Conservation (phyloP, 352 stramenopile species). For the Discostella stelligera region DNA sequence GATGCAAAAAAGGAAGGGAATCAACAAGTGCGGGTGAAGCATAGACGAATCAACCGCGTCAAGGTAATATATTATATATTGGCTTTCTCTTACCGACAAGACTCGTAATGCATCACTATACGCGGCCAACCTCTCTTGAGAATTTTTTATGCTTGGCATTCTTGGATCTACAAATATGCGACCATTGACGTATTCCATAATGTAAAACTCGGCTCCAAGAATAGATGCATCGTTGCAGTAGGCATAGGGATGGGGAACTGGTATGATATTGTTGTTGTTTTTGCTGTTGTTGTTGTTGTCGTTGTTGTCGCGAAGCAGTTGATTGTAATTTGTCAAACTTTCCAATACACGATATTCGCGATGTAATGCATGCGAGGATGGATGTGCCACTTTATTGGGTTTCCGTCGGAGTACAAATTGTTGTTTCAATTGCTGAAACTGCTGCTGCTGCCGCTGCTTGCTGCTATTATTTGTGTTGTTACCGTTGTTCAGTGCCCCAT, state of each 20-base stretch:
- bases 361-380: constrained; percentile 73
- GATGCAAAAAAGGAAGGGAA: not conserved
- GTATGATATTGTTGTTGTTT: constrained; percentile 49
- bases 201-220: constrained; percentile 85
- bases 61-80: not conserved
- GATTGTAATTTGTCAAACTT: constrained; percentile 64
- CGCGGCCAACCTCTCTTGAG: constrained; percentile 54
- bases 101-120: constrained; percentile 76
- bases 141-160: constrained; percentile 62
- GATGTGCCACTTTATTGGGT: constrained; percentile 67
- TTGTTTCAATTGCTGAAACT: not conserved
- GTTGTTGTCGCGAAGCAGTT: constrained; percentile 8
- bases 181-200: constrained; percentile 85
- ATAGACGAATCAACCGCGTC: not conserved
- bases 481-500: not conserved
- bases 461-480: constrained; percentile 14
- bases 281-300: not conserved
- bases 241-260: constrained; percentile 74
- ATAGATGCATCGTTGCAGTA: constrained; percentile 81
- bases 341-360: constrained; percentile 73
- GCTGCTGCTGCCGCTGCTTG: not conserved
- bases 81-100: constrained; percentile 41
- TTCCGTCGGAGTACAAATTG: constrained; percentile 74
- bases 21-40: not conserved
- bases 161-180: constrained; percentile 84